A percentile compares a stretch with the other conserved stretches of the same genome.
Conservation (phyloP, 169 alveolate genomes). For the Eimeria necatrix region DNA sequence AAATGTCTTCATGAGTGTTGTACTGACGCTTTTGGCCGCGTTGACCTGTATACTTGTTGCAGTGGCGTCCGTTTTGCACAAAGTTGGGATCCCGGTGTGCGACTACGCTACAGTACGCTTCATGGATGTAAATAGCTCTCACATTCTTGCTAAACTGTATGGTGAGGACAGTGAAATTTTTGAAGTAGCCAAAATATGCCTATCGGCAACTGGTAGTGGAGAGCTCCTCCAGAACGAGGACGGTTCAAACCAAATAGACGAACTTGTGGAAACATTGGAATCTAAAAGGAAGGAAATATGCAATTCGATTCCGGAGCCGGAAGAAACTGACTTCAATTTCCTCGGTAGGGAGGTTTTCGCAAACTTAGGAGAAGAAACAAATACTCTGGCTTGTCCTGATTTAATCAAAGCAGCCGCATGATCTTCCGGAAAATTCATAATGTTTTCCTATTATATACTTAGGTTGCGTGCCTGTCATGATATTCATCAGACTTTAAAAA, state of each 20-base stretch:
- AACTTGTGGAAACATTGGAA: neutral
- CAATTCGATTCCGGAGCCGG: neutral
- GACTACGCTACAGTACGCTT: conserved; percentile 45
- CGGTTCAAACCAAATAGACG: conserved; percentile 23
- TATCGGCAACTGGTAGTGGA: conserved; percentile 47
- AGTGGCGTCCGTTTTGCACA: neutral
- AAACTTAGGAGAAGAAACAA: neutral
- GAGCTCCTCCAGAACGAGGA: conserved; percentile 27
- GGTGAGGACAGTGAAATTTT: conserved; percentile 23
- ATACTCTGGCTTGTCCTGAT: no score
- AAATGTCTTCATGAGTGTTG: no score
- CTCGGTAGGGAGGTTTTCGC: neutral
- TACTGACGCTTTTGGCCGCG: conserved; percentile 20
- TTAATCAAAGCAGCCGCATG: no score
- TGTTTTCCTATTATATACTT: neutral
- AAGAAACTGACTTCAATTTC: neutral
- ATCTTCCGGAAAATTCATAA: no score
- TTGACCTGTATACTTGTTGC: conserved; percentile 24
- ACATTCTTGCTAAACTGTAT: neutral
- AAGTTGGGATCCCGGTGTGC: neutral
- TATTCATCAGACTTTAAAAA: neutral
- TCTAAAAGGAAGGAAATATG: neutral
- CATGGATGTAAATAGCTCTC: neutral
- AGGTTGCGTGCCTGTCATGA: neutral
- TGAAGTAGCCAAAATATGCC: neutral